A percentile compares a stretch with the other conserved stretches of the same genome.
Evolutionary conservation across 2,329 filamentous ascomycete genomes (phyloP).

Genomic region (Aspergillus tanneri): DNA sequence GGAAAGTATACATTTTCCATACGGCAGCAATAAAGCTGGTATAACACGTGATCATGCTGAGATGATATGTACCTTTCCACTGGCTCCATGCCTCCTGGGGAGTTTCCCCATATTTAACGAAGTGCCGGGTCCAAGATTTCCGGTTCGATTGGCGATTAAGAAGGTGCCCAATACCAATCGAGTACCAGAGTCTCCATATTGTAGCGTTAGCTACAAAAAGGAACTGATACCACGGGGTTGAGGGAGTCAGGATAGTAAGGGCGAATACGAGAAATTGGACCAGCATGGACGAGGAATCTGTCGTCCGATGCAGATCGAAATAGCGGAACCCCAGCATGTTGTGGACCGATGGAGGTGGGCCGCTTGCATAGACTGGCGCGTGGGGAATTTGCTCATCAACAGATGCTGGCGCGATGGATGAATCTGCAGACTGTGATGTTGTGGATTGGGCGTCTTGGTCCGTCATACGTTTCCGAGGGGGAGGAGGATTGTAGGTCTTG

Average conservation of each 20-base stretch:
- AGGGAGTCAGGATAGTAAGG: constrained; percentile 73
- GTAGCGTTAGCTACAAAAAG: constrained; percentile 80
- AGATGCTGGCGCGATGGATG: constrained; percentile 33
- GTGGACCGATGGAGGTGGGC: constrained; percentile 69
- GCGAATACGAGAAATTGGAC: constrained; percentile 72
- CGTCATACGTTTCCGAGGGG: constrained; percentile 59
- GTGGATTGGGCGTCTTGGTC: constrained; percentile 32
- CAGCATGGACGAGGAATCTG: constrained; percentile 77
- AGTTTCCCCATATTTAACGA: constrained; percentile 92
- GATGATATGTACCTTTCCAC: constrained; percentile 94
- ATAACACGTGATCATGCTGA: constrained; percentile 89
- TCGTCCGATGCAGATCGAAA: constrained; percentile 82
- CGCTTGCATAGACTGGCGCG: constrained; percentile 44
- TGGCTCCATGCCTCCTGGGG: constrained; percentile 92
- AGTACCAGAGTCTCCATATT: constrained; percentile 87
- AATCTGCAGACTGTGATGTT: constrained; percentile 31
- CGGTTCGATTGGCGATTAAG: constrained; percentile 81
- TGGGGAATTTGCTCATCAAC: constrained; percentile 38
- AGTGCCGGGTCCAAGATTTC: constrained; percentile 96
- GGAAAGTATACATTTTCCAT: constrained; percentile 95
- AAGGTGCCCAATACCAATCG: constrained; percentile 79
- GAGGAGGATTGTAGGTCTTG: constrained; percentile 90
- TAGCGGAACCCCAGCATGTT: constrained; percentile 80
- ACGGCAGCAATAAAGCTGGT: constrained; percentile 83
- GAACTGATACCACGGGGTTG: constrained; percentile 70